Evolutionary conservation across 106 monocot genomes (phyloP).

Genomic region (Narthecium ossifragum): DNA sequence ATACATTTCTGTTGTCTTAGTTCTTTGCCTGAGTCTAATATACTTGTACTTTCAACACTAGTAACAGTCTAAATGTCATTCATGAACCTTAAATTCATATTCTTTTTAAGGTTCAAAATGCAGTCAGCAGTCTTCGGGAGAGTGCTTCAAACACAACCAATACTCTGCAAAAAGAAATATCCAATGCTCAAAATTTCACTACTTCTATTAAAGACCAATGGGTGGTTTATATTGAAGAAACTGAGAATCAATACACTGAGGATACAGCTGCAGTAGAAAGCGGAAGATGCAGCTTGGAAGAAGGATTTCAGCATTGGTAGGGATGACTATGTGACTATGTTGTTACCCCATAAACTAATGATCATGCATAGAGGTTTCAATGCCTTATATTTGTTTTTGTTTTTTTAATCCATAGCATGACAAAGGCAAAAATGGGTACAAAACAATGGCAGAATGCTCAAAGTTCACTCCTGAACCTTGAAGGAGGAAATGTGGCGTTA

Average conservation of each 20-base stretch:
- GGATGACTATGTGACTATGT: neutral
- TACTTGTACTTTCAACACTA: too few species aligned
- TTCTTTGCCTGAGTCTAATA: too few species aligned
- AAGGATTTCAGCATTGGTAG: conserved; percentile 72
- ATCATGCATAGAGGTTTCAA: too few species aligned
- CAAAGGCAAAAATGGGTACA: conserved; percentile 59
- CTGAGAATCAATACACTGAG: conserved; percentile 56
- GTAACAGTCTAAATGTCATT: too few species aligned
- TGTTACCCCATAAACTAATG: too few species aligned
- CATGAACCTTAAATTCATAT: too few species aligned
- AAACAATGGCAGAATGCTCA: conserved; percentile 81
- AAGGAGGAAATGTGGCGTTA: conserved; percentile 47
- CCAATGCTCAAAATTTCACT: conserved; percentile 53
- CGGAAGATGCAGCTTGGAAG: conserved; percentile 51
- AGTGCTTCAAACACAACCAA: conserved; percentile 57
- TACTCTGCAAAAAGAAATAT: conserved; percentile 71
- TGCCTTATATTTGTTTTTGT: too few species aligned
- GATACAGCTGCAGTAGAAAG: conserved; percentile 56
- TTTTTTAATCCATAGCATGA: conserved; percentile 36
- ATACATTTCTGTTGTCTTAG: too few species aligned
- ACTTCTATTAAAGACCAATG: conserved; percentile 63
- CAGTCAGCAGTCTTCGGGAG: conserved; percentile 57
- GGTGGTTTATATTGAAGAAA: conserved; percentile 64
- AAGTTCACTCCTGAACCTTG: conserved; percentile 66
- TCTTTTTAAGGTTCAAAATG: conserved; percentile 74